Base-by-base conservation (phyloP, 1,284 basidiomycete genomes). In the Ustilago loliicola region DNA sequence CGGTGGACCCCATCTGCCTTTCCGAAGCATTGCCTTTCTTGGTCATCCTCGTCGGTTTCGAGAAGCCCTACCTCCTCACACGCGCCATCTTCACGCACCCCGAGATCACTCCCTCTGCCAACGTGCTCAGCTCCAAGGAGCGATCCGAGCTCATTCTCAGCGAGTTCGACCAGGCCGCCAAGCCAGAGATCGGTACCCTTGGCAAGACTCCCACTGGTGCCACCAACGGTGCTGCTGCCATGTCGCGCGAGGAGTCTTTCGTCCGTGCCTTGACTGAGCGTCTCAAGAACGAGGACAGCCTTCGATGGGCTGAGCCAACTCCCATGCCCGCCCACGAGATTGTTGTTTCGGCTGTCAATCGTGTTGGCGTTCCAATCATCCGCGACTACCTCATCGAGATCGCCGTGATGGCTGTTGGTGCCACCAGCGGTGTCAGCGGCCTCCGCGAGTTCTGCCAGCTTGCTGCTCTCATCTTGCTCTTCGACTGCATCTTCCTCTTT, bases 11-110 rank as follows among this genome's bases (percentile, higher is more conserved):
- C 1, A 92, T 99, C 66, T 92, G 93, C 19, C 89, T 99, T 36
- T 95, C 94, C 17, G 97, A 99, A 87, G 96, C 96, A 0, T 90
- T 99, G 1, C 96, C 96, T 0, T 99, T 99, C 91, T 89, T 99
- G 42, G 96, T 99, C 50, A 97, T 97, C 87, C 96, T 94, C 0
- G 92, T 99, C 66, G 96, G 96, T 15, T 99, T 98, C 86, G 96
- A 99, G 88, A 99, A 99, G 87, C 96, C 96, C 0, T 92, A 96
- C 69, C 91, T 94, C 13, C 91, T 99, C 45, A 95, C 95, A 0
- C 90, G 93, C 30, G 93, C 95, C 13, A 93, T 98, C 38, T 94
- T 98, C 87, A 90, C 91, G 23, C 93, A 96, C 81, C 93, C 94
- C 3, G 92, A 94, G 75, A 90, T 89, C 79, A 87, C 88, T 1